Percentiles rank a stretch among this genome's conserved stretches.
phyloP scores from a whole-genome alignment of 371 early-diverging fungal species.

The Apophysomyces elegans region DNA sequence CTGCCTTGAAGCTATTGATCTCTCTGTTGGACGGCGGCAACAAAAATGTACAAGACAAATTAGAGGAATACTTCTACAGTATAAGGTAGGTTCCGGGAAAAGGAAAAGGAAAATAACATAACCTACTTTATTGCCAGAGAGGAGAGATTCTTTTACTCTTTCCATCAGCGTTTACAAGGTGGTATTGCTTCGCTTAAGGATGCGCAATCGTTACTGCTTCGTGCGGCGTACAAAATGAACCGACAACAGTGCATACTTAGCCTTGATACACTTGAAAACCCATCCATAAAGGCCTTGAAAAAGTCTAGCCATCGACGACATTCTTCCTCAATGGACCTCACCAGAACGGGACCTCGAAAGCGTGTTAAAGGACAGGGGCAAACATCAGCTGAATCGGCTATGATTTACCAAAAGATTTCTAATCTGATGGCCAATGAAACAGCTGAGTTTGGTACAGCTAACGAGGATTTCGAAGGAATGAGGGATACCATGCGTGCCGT shows the following conservation, averaged over 20 bases:
- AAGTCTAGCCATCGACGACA: constrained; percentile 13
- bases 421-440: constrained; percentile 35
- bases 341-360: constrained; percentile 11
- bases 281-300: constrained; percentile 12
- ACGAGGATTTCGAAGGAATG: constrained; percentile 46
- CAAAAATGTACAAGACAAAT: constrained; percentile 50
- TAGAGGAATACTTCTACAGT: constrained; percentile 52
- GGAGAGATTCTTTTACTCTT: constrained; percentile 62
- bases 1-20: constrained; percentile 49
- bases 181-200: constrained; percentile 48
- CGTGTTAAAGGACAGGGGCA: constrained; percentile 14
- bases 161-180: constrained; percentile 50
- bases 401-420: constrained; percentile 29
- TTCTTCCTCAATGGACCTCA: constrained; percentile 17
- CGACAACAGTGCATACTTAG: constrained; percentile 35
- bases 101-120: background rate
- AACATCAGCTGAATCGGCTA: constrained; percentile 15
- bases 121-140: constrained; percentile 25
- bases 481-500: constrained; percentile 56
- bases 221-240: constrained; percentile 38
- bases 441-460: constrained; percentile 30
- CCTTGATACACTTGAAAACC: constrained; percentile 16
- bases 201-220: constrained; percentile 33
- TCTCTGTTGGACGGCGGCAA: constrained; percentile 64
- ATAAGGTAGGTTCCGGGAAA: constrained; percentile 24